A percentile compares a stretch with the other conserved stretches of the same genome.
phyloP scores from a whole-genome alignment of 495 filamentous ascomycete genomes.

The Elasticomyces elasticus region DNA sequence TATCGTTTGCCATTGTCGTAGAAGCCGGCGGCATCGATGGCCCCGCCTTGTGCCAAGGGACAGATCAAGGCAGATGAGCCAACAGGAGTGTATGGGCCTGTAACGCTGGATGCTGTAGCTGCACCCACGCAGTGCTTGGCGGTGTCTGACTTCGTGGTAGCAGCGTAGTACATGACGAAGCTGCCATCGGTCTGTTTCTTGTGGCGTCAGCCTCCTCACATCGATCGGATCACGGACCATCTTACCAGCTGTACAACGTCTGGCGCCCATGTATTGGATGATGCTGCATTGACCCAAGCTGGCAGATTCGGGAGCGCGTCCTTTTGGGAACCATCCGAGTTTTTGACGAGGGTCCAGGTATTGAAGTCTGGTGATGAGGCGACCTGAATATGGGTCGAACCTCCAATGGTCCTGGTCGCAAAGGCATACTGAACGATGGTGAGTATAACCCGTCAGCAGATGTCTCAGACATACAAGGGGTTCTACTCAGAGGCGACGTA shows the following conservation, averaged over 20 bases:
- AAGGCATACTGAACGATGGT: too few species aligned
- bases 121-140: conserved; percentile 38
- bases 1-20: conserved; percentile 18
- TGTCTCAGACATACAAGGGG: too few species aligned
- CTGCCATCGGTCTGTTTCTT: conserved; percentile 7
- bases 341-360: conserved; percentile 13
- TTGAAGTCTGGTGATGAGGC: conserved; percentile 17
- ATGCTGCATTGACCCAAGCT: conserved; percentile 13
- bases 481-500: too few species aligned
- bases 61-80: conserved; percentile 12
- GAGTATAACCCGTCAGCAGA: too few species aligned
- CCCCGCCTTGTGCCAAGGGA: conserved; percentile 19
- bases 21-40: conserved; percentile 21
- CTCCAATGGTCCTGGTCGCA: conserved; percentile 14
- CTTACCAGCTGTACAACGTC: conserved; percentile 24
- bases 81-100: conserved; percentile 33
- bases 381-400: conserved; percentile 16
- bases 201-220: not conserved
- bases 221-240: not conserved
- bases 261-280: conserved; percentile 20
- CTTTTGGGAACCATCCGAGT: conserved; percentile 6
- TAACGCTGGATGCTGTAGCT: conserved; percentile 32
- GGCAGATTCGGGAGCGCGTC: conserved; percentile 21
- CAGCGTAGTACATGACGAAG: conserved; percentile 32
- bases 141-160: conserved; percentile 20